Evolutionary conservation across 345 rosid species (phyloP).

Genomic region (Mallotus nudiflorus): DNA sequence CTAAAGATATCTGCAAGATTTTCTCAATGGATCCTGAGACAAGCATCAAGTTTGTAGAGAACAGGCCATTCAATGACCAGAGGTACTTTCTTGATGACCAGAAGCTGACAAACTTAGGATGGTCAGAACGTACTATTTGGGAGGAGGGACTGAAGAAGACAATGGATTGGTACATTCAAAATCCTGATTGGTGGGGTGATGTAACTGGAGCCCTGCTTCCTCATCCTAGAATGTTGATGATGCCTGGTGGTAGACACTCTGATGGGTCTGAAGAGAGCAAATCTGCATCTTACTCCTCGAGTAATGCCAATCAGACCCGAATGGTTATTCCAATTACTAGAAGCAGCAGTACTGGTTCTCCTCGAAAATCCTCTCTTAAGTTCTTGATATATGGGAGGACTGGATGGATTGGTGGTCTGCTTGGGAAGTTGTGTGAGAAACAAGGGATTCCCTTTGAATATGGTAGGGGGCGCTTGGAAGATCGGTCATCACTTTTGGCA

Average conservation of each 20-base stretch:
- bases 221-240: conserved; percentile 77
- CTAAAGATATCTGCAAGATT: conserved; percentile 70
- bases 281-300: conserved; percentile 31
- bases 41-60: conserved; percentile 73
- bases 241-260: conserved; percentile 61
- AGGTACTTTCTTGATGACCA: conserved; percentile 92
- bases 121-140: conserved; percentile 81
- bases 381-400: conserved; percentile 76
- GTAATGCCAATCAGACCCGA: conserved; percentile 44
- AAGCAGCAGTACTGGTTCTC: conserved; percentile 22
- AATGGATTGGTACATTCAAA: conserved; percentile 73
- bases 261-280: conserved; percentile 39
- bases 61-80: conserved; percentile 89
- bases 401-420: conserved; percentile 81
- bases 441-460: conserved; percentile 65
- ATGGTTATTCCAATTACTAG: conserved; percentile 67
- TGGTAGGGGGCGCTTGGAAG: conserved; percentile 73
- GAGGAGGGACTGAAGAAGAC: conserved; percentile 82
- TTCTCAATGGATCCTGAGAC: conserved; percentile 62
- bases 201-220: conserved; percentile 87
- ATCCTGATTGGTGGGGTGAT: conserved; percentile 98
- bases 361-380: conserved; percentile 49
- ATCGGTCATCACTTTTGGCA: conserved; percentile 55
- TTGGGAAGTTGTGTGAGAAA: conserved; percentile 67
- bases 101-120: conserved; percentile 76